Base-by-base conservation (phyloP, 2,329 filamentous ascomycete species). In the Penicillium sclerotigenum region DNA sequence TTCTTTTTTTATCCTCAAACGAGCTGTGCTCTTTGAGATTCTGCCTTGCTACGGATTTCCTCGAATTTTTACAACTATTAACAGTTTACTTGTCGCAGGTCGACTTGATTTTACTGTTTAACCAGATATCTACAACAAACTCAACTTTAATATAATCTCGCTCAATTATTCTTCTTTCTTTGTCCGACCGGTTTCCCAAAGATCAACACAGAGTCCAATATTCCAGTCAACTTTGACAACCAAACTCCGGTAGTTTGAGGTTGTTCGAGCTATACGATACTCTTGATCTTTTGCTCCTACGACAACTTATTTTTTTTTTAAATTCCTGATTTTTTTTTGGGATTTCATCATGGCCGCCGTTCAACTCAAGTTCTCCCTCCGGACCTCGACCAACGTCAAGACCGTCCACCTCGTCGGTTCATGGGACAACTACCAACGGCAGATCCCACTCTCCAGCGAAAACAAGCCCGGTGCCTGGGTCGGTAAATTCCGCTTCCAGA, bases 371-470 rank as follows among this genome's bases (percentile, higher is more conserved):
- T 97, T 97, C 81, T 88, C 89, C 77, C 90, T 97, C 77, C 91
- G 92, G 81, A 95, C 95, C 76, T 96, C 92, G 73, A 87, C 90
- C 74, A 91, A 91, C 80, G 91, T 95, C 84, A 96, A 97, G 86
- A 93, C 92, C 72, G 93, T 96, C 74, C 93, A 97, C 75, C 84
- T 99, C 67, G 88, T 97, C 79, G 93, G 93, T 71, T 97, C 93
- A 66, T 99, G 93, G 93, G 94, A 99, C 82, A 90, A 90, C 83
- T 99, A 99, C 84, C 82, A 85, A 67, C 90, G 91, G 66, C 93
- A 97, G 79, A 90, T 97, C 69, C 93, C 93, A 54, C 89, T 97
- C 68, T 91, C 91, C 79, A 92, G 91, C 81, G 91, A 96, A 77
- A 79, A 81, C 78, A 96, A 96, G 82, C 86, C 88, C 55, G 91